Evolutionary conservation across 2,329 filamentous ascomycete species (phyloP), one percentile per base, ranked within the genome.

Genomic region (Colletotrichum euphorbiae): DNA sequence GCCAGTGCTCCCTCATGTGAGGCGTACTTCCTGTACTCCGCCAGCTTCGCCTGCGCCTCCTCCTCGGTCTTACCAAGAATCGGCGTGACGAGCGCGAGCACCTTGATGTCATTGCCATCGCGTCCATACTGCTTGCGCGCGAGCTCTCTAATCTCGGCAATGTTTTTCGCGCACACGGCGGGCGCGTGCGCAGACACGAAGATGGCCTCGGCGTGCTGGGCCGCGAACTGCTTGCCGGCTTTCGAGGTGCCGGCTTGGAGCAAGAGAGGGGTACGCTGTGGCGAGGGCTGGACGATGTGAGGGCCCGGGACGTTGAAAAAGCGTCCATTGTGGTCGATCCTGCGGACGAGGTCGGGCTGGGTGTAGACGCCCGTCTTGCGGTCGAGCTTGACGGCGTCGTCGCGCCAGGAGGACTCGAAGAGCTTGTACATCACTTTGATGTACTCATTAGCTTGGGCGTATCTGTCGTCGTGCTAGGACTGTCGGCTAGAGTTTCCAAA

Each of bases 201-300:
- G 57, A 93, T 90, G 2, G 86, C 90, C 73, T 93, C 91, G 0
- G 90, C 91, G 74, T 93, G 89, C 71, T 89, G 86, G 0, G 90
- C 89, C 0, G 89, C 90, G 72, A 93, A 93, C 0, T 79, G 77
- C 75, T 90, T 91, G 2, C 90, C 90, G 0, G 89, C 84, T 56
- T 83, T 86, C 0, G 88, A 91, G 0, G 90, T 90, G 0, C 91
- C 91, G 0, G 91, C 91, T 75, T 93, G 91, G 3, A 93, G 82
- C 4, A 93, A 83, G 2, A 93, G 81, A 0, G 91, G 91, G 1
- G 90, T 91, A 3, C 90, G 80, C 72, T 93, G 91, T 0, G 89
- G 90, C 55, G 85, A 85, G 0, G 90, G 90, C 58, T 91, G 85
- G 63, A 87, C 88, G 71, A 91, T 84, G 70, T 92, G 88, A 24